These are phyloP conservation scores for Monilinia fructicola DNA, from an alignment of 2,329 filamentous ascomycete genomes.

Conservation along the genomic window DNA sequence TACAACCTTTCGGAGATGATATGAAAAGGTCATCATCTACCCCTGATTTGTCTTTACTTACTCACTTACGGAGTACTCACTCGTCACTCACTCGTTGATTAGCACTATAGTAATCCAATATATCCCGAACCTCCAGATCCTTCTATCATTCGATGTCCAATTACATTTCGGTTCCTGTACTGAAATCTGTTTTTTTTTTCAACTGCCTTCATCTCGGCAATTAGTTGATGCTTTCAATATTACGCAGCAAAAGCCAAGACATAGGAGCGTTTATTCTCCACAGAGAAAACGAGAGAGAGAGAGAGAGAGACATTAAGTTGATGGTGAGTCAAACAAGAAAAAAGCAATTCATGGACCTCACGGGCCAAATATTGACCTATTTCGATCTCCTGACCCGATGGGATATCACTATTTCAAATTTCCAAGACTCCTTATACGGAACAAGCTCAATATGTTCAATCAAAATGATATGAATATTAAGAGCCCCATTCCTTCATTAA, in stretches of 20 bases:
- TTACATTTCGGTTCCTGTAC: slow-evolving; percentile 3
- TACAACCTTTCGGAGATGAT: slow-evolving; percentile 3
- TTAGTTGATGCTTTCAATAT: slow-evolving; percentile 1
- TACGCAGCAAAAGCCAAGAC: not conserved
- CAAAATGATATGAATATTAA: not conserved
- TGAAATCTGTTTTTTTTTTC: not conserved
- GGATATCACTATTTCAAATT: not conserved
- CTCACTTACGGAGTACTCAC: too few species aligned
- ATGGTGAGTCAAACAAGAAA: not conserved
- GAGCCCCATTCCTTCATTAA: not conserved
- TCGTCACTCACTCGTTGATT: not conserved
- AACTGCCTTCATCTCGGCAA: slow-evolving; percentile 9
- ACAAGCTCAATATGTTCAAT: not conserved
- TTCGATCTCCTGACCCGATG: not conserved
- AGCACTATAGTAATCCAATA: not conserved
- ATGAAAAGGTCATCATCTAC: slow-evolving; percentile 7
- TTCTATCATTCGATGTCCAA: slow-evolving; percentile 4
- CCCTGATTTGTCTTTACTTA: slow-evolving; percentile 4
- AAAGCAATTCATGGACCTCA: slow-evolving; percentile 4
- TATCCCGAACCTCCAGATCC: not conserved
- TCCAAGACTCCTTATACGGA: slow-evolving; percentile 5
- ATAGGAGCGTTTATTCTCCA: not conserved
- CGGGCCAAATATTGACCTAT: slow-evolving; percentile 6
- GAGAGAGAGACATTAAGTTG: not conserved
- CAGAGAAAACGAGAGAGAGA: too few species aligned